phyloP scores from a whole-genome alignment of 495 filamentous ascomycete species.

The Cudoniella acicularis region DNA sequence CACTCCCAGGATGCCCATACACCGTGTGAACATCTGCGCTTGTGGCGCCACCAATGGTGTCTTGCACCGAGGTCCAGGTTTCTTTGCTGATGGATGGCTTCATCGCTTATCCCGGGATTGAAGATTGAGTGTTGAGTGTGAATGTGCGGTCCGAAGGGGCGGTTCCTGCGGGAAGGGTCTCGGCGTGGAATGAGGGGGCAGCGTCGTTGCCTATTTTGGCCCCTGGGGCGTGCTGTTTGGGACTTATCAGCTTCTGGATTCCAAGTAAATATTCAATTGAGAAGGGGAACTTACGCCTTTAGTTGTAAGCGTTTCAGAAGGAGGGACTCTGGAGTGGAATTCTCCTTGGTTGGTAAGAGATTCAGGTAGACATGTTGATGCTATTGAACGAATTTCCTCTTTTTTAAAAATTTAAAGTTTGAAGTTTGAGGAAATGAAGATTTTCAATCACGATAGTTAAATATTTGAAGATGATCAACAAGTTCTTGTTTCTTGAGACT shows the following conservation, averaged over 20 bases:
- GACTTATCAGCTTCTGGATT: slow-evolving; percentile 1
- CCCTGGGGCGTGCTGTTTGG: slow-evolving; percentile 61
- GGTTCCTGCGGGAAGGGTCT: slow-evolving; percentile 59
- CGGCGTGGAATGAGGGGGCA: slow-evolving; percentile 57
- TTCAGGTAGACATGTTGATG: slow-evolving; percentile 43
- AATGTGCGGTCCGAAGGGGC: slow-evolving; percentile 62
- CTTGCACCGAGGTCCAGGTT: slow-evolving; percentile 42
- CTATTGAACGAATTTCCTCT: too few species aligned
- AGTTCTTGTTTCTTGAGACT: too few species aligned
- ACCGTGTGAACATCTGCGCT: slow-evolving; percentile 58
- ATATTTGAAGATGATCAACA: too few species aligned
- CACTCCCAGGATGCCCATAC: slow-evolving; percentile 53
- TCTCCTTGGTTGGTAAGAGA: slow-evolving; percentile 53
- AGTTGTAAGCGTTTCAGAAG: slow-evolving; percentile 47
- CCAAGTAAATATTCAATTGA: not conserved
- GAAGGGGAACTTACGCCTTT: slow-evolving; percentile 48
- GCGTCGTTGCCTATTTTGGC: slow-evolving; percentile 55
- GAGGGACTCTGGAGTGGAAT: slow-evolving; percentile 49
- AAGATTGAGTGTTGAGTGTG: slow-evolving; percentile 46
- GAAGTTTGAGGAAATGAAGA: too few species aligned
- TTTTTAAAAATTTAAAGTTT: too few species aligned
- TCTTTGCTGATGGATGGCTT: slow-evolving; percentile 38
- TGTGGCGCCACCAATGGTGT: slow-evolving; percentile 61
- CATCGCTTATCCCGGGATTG: slow-evolving; percentile 38
- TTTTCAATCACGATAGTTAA: too few species aligned